phyloP scores from a whole-genome alignment of 805 yeast genomes.

The Cyberlindnera lachancei region DNA sequence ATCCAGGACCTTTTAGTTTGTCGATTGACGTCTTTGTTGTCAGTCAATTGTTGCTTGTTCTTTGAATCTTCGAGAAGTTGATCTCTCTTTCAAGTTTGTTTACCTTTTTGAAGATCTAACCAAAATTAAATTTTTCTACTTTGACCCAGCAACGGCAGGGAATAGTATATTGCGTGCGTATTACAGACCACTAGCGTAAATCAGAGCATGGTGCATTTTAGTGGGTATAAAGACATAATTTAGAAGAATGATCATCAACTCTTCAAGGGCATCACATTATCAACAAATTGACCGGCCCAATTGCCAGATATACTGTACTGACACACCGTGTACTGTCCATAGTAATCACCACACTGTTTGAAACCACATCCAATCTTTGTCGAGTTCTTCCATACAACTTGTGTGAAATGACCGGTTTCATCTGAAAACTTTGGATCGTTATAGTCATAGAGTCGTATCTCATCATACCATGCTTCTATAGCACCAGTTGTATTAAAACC shows the following conservation, averaged over 20 bases:
- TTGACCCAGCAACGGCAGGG: too few relatives aligned
- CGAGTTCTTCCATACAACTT: constrained; percentile 64
- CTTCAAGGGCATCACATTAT: constrained; percentile 27
- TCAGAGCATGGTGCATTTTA: too few relatives aligned
- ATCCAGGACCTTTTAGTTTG: background rate
- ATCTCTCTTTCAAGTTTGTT: constrained; percentile 1
- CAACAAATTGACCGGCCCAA: constrained; percentile 33
- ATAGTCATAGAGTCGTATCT: constrained; percentile 46
- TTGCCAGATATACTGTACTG: constrained; percentile 67
- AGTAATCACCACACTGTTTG: constrained; percentile 43
- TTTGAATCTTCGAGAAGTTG: background rate
- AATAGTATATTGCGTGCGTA: too few relatives aligned
- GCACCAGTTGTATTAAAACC: constrained; percentile 57
- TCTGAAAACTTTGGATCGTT: constrained; percentile 37
- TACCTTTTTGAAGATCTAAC: constrained; percentile 1
- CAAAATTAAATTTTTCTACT: constrained; percentile 1
- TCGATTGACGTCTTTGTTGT: background rate
- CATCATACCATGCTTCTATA: constrained; percentile 72
- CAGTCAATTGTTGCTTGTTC: too few relatives aligned
- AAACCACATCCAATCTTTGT: constrained; percentile 65
- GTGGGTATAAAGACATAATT: too few relatives aligned
- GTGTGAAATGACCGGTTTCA: constrained; percentile 73
- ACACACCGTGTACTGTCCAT: constrained; percentile 58
- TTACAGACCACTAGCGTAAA: background rate
- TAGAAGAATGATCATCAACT: too few relatives aligned